Conservation (phyloP, 805 yeast genomes). For the Candida tibetensis region DNA sequence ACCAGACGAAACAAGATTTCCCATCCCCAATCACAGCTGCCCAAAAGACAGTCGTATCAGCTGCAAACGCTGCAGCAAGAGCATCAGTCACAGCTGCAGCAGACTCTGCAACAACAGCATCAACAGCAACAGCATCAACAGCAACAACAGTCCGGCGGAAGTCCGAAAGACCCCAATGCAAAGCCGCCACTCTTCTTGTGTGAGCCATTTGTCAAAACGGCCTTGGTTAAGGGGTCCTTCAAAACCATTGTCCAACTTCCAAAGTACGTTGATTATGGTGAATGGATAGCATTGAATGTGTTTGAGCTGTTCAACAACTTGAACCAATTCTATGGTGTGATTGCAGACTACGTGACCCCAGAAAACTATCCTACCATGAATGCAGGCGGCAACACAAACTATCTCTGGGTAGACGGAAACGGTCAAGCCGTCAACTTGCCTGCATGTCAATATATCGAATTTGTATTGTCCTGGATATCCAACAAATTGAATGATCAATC, state of each 20-base stretch:
- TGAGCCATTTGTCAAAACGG: constrained; percentile 91
- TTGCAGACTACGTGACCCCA: constrained; percentile 87
- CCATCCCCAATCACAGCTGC: constrained; percentile 10
- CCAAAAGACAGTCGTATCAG: constrained; percentile 9
- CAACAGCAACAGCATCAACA: constrained; percentile 11
- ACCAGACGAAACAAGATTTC: constrained; percentile 15
- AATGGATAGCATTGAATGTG: constrained; percentile 92
- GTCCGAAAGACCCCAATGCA: constrained; percentile 14
- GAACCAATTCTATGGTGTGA: constrained; percentile 85
- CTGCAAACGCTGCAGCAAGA: constrained; percentile 6
- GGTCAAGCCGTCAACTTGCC: constrained; percentile 84
- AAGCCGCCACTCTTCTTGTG: constrained; percentile 67
- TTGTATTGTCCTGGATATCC: constrained; percentile 86
- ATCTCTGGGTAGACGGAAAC: constrained; percentile 79
- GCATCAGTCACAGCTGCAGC: constrained; percentile 11
- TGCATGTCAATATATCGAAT: constrained; percentile 89
- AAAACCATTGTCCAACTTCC: constrained; percentile 94
- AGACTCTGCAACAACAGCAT: constrained; percentile 12
- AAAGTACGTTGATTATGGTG: constrained; percentile 88
- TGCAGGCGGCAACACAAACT: constrained; percentile 91
- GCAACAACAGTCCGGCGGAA: constrained; percentile 11
- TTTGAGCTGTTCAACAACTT: constrained; percentile 86
- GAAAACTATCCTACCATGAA: constrained; percentile 90
- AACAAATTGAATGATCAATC: constrained; percentile 85
- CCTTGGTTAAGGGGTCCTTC: constrained; percentile 93